Evolutionary conservation across 768 basidiomycete species (phyloP), one percentile per base, ranked within the genome.

Genomic region (Asterophora parasitica): DNA sequence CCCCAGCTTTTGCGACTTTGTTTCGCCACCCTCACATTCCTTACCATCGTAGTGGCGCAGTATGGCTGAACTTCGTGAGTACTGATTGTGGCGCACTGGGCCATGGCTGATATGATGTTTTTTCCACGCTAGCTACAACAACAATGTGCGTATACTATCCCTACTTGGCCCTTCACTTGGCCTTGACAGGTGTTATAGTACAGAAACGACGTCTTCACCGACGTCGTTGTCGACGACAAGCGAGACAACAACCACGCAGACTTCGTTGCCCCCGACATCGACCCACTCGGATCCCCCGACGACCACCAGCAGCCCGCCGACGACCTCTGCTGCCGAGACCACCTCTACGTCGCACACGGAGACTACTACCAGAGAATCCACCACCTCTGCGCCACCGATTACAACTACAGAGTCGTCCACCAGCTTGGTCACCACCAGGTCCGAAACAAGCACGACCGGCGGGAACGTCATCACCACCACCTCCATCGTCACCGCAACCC

Each of bases 401-500:
- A 41, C 50, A 17, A 38, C 39, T 15, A 9, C 43, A 37, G 2
- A 2, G 11, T 38, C 17, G 12, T 10, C 27, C 27, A 16, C 16
- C 17, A 7, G 23, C 9, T 10, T 20, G 12, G 1, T n/a, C n/a
- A n/a, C 26, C 41, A 33, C 40, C n/a, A 13, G 26, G 6, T 32
- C 42, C 15, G 15, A 28, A 4, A 27, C 43, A 7, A 42, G 31
- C 35, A n/a, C 12, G 1, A 12, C 28, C 23, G 28, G 31, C 31
- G 46, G 50, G 15, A 27, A 31, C 8, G 39, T 49, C 19, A 39
- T 49, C 20, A 53, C 52, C n/a, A 38, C 44, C 16, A 53, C 52
- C 12, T 49, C 43, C 17, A 19, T 41, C 7, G 4, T 36, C 15
- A 30, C 44, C 3, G 32, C 46, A 3, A 13, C 36, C n/a, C 32